Base-by-base conservation (phyloP, 495 filamentous ascomycete genomes). In the Penicillium egyptiacum region DNA sequence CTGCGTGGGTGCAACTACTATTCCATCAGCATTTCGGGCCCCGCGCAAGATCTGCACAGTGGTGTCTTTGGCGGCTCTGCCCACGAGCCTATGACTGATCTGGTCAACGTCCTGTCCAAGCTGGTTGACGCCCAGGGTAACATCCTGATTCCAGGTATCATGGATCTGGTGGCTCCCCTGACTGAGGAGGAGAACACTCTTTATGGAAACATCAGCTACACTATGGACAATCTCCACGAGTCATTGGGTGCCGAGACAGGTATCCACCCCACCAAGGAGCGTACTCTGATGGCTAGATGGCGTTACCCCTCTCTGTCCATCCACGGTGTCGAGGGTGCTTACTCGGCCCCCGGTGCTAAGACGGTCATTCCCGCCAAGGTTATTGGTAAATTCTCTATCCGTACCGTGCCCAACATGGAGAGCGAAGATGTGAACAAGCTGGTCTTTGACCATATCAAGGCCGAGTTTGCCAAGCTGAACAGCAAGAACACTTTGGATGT, bases 1-100 rank as follows among this genome's bases (percentile, higher is more conserved):
- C 85, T 99, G n/a, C 89, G 94, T 42, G 94, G 94, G 12, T 92
- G 89, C 84, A 97, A 91, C 73, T 98, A 98, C 81, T 99, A 98
- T 79, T 88, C 85, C 56, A 70, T 99, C 58, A 86, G 88, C 67
- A 76, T 99, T 50, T 88, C 85, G 3, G 94, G 94, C 9, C 94
- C 95, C 14, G 92, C 87, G 19, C 89, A 92, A 59, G 94, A 99
- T 70, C 82, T 99, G 43, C 94, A 99, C 78, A 92, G 87, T 62
- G 95, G 94, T 65, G 91, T 99, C 26, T 99, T 96, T 66, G 94
- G 94, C 62, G 94, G 94, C 55, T 90, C 91, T 35, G 90, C 91
- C 4, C 91, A 96, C 64, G 94, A 98, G 76, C 94, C 94, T 50
- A 98, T 98, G 94, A 98, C 94, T 12, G 94, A 98, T 64, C 75